These are phyloP conservation scores for Sugiyamaella smithiae DNA, from an alignment of 805 yeast species.

Conservation along the genomic window DNA sequence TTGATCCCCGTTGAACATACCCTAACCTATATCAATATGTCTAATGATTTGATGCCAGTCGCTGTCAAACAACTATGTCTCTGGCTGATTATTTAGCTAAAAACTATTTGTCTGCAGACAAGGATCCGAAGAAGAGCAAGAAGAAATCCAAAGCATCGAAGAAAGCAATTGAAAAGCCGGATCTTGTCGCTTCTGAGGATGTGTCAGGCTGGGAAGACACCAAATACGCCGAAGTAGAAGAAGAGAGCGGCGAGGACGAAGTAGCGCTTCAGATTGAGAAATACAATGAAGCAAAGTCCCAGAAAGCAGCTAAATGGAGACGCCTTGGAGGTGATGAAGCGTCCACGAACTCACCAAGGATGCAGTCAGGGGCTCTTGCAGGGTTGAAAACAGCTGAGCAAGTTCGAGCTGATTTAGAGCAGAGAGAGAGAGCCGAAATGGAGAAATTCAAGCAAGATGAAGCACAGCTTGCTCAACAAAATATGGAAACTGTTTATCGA, in stretches of 20 bases:
- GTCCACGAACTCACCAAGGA: conserved; percentile 6
- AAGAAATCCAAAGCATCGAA: conserved; percentile 25
- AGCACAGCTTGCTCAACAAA: conserved; percentile 42
- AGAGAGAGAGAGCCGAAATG: conserved; percentile 30
- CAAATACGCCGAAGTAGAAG: conserved; percentile 6
- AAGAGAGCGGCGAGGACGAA: conserved; percentile 19
- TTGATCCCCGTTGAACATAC: too few relatives aligned
- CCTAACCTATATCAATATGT: too few relatives aligned
- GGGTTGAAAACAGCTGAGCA: conserved; percentile 50
- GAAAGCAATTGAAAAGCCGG: conserved; percentile 11
- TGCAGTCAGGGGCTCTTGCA: conserved; percentile 25
- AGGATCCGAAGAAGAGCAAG: conserved; percentile 31
- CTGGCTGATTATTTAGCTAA: conserved; percentile 47
- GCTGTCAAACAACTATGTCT: conserved; percentile 42
- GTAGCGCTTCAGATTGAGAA: conserved; percentile 7
- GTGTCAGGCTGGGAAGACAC: conserved; percentile 18
- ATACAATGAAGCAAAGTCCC: conserved; percentile 32
- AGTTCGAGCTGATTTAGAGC: conserved; percentile 38
- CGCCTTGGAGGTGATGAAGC: conserved; percentile 18
- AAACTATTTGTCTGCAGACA: conserved; percentile 40
- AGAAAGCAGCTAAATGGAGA: conserved; percentile 33
- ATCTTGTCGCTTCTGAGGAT: conserved; percentile 26
- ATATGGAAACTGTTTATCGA: conserved; percentile 51
- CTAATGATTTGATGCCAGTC: too few relatives aligned
- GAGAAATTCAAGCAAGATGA: conserved; percentile 47